A percentile compares a stretch with the other conserved stretches of the same genome.
Evolutionary conservation across 2,329 filamentous ascomycete species (phyloP).

Genomic region (Pseudogymnoascus destructans): DNA sequence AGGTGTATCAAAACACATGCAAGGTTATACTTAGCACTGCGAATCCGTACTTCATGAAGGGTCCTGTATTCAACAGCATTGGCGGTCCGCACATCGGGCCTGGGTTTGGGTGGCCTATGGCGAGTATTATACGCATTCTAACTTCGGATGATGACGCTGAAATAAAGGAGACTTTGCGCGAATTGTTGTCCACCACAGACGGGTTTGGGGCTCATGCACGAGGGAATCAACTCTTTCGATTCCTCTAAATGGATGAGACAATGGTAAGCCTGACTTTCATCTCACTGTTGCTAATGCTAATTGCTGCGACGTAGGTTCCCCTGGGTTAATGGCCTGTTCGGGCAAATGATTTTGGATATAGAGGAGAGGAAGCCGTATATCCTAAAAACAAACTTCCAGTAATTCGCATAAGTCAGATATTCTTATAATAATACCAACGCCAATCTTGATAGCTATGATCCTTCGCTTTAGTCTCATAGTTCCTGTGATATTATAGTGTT

Average conservation of each 20-base stretch:
- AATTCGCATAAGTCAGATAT: not conserved
- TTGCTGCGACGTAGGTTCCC: conserved; percentile 40
- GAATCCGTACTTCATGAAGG: conserved; percentile 62
- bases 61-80: conserved; percentile 48
- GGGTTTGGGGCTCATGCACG: conserved; percentile 34
- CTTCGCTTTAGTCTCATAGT: not conserved
- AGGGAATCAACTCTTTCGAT: conserved; percentile 34
- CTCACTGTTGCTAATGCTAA: not conserved
- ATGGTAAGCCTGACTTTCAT: conserved; percentile 24
- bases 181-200: conserved; percentile 20
- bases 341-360: conserved; percentile 67
- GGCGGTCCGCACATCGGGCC: conserved; percentile 56
- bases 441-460: not conserved
- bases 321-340: conserved; percentile 82
- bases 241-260: conserved; percentile 30
- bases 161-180: conserved; percentile 20
- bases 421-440: not conserved
- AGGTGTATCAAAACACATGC: conserved; percentile 66
- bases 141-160: conserved; percentile 31
- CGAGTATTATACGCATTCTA: conserved; percentile 38
- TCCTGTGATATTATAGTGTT: not conserved
- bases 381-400: conserved; percentile 37
- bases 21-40: conserved; percentile 61
- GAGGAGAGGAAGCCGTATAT: conserved; percentile 60
- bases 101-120: conserved; percentile 42